A percentile compares a stretch with the other conserved stretches of the same genome.
Evolutionary conservation across 345 rosid genomes (phyloP).

Genomic region (Eucalyptus curtisii): DNA sequence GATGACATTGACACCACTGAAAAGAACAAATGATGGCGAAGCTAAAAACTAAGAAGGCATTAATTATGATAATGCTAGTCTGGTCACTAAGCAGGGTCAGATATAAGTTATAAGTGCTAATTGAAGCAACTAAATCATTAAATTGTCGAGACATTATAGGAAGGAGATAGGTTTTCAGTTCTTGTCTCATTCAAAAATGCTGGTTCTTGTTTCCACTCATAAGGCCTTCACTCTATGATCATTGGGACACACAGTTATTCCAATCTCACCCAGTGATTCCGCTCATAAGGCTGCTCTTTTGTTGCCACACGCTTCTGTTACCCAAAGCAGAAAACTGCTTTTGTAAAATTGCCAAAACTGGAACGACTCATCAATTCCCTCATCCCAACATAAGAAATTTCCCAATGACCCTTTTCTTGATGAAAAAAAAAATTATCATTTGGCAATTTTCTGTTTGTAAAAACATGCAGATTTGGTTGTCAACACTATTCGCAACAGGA

Average conservation of each 20-base stretch:
- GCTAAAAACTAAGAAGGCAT: background rate
- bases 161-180: background rate
- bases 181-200: background rate
- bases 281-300: background rate
- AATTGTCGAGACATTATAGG: background rate
- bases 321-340: background rate
- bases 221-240: background rate
- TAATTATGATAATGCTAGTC: background rate
- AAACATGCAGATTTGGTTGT: background rate
- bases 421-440: background rate
- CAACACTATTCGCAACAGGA: background rate
- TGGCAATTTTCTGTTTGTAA: background rate
- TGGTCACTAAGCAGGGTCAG: background rate
- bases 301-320: background rate
- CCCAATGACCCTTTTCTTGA: background rate
- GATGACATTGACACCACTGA: background rate
- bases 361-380: background rate
- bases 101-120: background rate
- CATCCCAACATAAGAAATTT: background rate
- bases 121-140: background rate
- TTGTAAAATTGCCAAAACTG: background rate
- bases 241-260: background rate
- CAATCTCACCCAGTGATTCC: background rate
- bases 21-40: background rate
- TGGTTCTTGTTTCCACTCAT: background rate